These are phyloP conservation scores for Massariosphaeria phaeospora DNA, from an alignment of 495 filamentous ascomycete genomes.

Conservation along the genomic window DNA sequence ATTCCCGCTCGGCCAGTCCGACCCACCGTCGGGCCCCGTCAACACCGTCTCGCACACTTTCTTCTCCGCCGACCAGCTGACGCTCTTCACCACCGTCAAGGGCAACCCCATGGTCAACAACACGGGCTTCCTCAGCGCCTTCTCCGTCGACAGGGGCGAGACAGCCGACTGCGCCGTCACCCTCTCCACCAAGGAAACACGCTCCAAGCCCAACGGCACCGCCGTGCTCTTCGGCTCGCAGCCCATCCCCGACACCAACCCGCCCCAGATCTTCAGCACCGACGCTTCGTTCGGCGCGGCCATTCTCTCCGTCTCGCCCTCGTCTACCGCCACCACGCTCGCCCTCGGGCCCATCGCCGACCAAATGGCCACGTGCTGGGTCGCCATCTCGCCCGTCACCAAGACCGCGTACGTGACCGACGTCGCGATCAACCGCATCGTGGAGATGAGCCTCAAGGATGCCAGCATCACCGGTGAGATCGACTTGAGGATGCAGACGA, in stretches of 20 bases:
- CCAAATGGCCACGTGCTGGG: constrained; percentile 57
- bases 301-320: constrained; percentile 41
- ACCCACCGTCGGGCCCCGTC: constrained; percentile 50
- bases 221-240: constrained; percentile 53
- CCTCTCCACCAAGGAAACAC: constrained; percentile 33
- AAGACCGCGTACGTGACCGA: constrained; percentile 53
- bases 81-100: constrained; percentile 54
- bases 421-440: constrained; percentile 46
- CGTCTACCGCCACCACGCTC: not conserved
- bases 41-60: constrained; percentile 54
- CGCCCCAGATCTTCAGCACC: constrained; percentile 46
- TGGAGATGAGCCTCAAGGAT: constrained; percentile 48
- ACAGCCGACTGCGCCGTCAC: not conserved
- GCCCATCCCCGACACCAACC: constrained; percentile 40
- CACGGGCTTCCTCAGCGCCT: constrained; percentile 51
- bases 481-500: constrained; percentile 36
- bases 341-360: constrained; percentile 40
- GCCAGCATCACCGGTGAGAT: constrained; percentile 43
- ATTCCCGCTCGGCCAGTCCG: constrained; percentile 48
- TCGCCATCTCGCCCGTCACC: constrained; percentile 41
- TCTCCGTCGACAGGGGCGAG: constrained; percentile 37
- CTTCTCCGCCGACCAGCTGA: constrained; percentile 51
- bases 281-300: constrained; percentile 54
- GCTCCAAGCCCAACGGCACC: constrained; percentile 41
- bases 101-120: constrained; percentile 50